Conservation (phyloP, 2,329 filamentous ascomycete genomes). For the Lachnellula hyalina region DNA sequence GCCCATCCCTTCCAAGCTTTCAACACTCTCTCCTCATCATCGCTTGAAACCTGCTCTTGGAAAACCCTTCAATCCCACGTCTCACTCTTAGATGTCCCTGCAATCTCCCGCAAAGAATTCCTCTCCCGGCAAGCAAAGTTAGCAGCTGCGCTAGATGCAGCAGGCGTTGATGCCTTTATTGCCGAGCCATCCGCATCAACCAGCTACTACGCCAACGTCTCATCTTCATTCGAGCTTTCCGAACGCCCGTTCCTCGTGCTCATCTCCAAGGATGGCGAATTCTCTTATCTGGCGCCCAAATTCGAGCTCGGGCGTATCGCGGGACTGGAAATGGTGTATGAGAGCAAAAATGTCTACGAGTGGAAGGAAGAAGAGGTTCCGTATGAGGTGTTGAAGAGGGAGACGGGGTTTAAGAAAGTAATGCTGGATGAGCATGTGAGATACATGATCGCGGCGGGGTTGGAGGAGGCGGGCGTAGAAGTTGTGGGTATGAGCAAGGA, state of each 20-base stretch:
- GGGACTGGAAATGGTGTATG: slow-evolving; percentile 49
- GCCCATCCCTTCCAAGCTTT: neutral
- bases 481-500: slow-evolving; percentile 46
- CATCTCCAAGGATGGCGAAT: slow-evolving; percentile 44
- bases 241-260: slow-evolving; percentile 59
- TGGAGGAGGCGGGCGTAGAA: slow-evolving; percentile 46
- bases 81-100: slow-evolving; percentile 17
- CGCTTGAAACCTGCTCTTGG: slow-evolving; percentile 17
- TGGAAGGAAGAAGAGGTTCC: slow-evolving; percentile 62
- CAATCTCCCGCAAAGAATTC: slow-evolving; percentile 20
- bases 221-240: slow-evolving; percentile 54
- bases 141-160: slow-evolving; percentile 16
- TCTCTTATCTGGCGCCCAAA: slow-evolving; percentile 52
- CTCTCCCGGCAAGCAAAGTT: slow-evolving; percentile 17
- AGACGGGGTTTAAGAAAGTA: slow-evolving; percentile 35
- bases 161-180: slow-evolving; percentile 49
- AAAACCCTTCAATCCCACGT: slow-evolving; percentile 13
- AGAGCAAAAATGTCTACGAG: slow-evolving; percentile 47
- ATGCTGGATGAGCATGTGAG: slow-evolving; percentile 62
- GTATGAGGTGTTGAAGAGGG: slow-evolving; percentile 48
- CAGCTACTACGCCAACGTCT: slow-evolving; percentile 56
- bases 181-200: slow-evolving; percentile 60
- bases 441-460: slow-evolving; percentile 56
- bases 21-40: neutral
- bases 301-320: slow-evolving; percentile 56